Base-by-base conservation (phyloP, 2,329 filamentous ascomycete species). In the Colletotrichum liaoningense region DNA sequence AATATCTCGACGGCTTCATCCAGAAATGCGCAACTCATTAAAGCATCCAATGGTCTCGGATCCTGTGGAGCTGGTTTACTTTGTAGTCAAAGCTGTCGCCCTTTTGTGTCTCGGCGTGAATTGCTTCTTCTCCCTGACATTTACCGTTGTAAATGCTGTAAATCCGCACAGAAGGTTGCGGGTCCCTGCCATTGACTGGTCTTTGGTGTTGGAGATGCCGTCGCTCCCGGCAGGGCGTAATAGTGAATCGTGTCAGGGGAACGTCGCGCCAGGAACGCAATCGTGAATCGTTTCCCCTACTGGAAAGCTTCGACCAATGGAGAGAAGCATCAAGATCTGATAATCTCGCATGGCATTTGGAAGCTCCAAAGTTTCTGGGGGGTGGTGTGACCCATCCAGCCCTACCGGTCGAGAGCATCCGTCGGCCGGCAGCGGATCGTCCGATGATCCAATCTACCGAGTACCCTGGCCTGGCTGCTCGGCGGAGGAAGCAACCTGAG, bases 261-360 rank as follows among this genome's bases (percentile, higher is more conserved):
- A 65, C 56, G 60, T 70, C 67, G 60, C 60, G 46, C 42, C 60
- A 28, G 69, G 66, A 46, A 72, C 67, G 30, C 54, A 64, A 69
- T 64, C 55, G 46, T 49, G 38, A 42, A 42, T 7, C 38, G 16
- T 42, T 42, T 8, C 14, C 30, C 6, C n/a, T 64, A 42, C 16
- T 46, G 22, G 55, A 66, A 57, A 71, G 60, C 67, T 73, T 70
- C 67, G 68, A 46, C 70, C 70, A 73, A 73, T 69, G 24, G 59
- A 69, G 38, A 56, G 16, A 22, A 33, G 35, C 35, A 30, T 62
- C 62, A 35, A 70, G 67, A 73, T 73, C 71, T 73, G 70, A 71
- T 70, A 71, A 73, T 60, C 60, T 73, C 46, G 60, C 67, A 66
- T 73, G 60, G 7, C 60, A 52, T 56, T 11, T 49, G 22, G 62